phyloP scores from a whole-genome alignment of 345 rosid genomes.

The Populus simonii region DNA sequence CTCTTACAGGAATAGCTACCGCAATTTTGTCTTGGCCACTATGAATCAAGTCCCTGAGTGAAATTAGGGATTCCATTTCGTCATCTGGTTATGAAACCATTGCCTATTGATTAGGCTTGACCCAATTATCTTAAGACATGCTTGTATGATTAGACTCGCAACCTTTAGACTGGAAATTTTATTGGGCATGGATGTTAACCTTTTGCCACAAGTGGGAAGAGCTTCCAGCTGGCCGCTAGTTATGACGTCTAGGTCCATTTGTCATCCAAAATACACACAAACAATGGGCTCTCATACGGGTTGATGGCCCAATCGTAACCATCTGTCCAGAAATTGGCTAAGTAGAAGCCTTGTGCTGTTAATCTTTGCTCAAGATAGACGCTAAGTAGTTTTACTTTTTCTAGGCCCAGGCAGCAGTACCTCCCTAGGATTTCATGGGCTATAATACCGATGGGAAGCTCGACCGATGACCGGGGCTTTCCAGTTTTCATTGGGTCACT shows the following conservation, averaged over 20 bases:
- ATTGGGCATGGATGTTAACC: not conserved
- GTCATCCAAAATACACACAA: not conserved
- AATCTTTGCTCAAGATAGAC: not conserved
- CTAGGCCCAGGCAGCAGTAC: not conserved
- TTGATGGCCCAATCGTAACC: not conserved
- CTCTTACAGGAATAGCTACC: constrained; percentile 2
- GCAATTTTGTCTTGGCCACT: not conserved
- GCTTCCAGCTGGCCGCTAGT: not conserved
- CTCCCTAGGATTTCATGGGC: not conserved
- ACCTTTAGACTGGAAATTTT: not conserved
- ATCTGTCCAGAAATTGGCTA: not conserved
- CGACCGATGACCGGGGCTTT: not conserved
- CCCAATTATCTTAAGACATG: no score
- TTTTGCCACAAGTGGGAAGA: not conserved
- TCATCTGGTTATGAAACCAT: no score
- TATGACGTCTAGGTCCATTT: not conserved
- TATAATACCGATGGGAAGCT: not conserved
- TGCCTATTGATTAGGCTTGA: no score
- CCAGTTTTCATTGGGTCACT: not conserved
- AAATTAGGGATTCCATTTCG: no score
- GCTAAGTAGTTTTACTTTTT: not conserved
- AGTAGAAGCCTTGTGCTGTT: not conserved
- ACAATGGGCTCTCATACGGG: not conserved
- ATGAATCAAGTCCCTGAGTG: not conserved
- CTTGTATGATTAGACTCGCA: not conserved